Evolutionary conservation across 2,329 filamentous ascomycete genomes (phyloP).

Genomic region (Hymenoscyphus fructigenus): DNA sequence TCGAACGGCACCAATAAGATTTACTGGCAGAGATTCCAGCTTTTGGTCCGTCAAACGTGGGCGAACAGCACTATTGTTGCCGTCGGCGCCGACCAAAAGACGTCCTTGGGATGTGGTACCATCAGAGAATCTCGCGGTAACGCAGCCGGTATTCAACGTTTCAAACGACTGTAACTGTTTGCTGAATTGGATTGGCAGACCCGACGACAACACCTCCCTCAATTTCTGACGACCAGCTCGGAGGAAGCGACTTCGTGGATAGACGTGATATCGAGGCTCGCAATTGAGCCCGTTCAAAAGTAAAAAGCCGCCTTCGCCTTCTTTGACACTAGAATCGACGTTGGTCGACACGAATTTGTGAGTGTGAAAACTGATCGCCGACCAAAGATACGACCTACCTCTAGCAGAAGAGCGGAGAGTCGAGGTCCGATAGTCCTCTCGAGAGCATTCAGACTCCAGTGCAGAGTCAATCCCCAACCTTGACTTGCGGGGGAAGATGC

Average conservation of each 20-base stretch:
- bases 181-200: conserved; percentile 46
- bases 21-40: conserved; percentile 40
- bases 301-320: conserved; percentile 39
- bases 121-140: conserved; percentile 38
- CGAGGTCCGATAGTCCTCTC: conserved; percentile 28
- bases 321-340: conserved; percentile 38
- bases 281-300: conserved; percentile 43
- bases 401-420: conserved; percentile 22
- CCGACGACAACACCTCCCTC: conserved; percentile 16
- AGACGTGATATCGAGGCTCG: conserved; percentile 42
- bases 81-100: conserved; percentile 43
- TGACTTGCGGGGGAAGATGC: conserved; percentile 37
- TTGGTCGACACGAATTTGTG: conserved; percentile 32
- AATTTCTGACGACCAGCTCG: conserved; percentile 39
- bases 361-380: conserved; percentile 25
- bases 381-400: conserved; percentile 17
- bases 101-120: conserved; percentile 35
- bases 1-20: conserved; percentile 41
- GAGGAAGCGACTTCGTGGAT: conserved; percentile 37
- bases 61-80: conserved; percentile 37
- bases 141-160: conserved; percentile 11
- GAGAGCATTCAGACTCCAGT: conserved; percentile 51
- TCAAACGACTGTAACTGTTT: conserved; percentile 45
- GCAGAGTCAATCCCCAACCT: conserved; percentile 61
- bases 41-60: conserved; percentile 37